These are phyloP conservation scores for Saitoella complicata DNA, from an alignment of 805 yeast genomes.

Conservation along the genomic window DNA sequence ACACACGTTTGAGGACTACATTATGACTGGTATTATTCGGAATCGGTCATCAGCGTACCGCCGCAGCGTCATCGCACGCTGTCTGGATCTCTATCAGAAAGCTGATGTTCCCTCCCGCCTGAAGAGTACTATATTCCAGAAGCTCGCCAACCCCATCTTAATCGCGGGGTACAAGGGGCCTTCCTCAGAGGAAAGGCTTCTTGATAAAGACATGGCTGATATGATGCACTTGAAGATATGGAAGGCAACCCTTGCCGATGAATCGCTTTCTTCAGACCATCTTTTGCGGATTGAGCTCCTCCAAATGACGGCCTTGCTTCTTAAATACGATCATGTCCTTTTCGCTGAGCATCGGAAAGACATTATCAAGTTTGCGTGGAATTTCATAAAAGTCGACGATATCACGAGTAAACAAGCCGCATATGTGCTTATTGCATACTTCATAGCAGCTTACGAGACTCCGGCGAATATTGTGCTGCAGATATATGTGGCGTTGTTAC, in stretches of 20 bases:
- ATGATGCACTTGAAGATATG: slow-evolving; percentile 51
- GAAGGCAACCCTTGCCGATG: slow-evolving; percentile 32
- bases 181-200: slow-evolving; percentile 18
- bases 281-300: slow-evolving; percentile 58
- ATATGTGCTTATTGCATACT: slow-evolving; percentile 70
- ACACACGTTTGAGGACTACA: too few relatives aligned
- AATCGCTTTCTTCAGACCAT: slow-evolving; percentile 37
- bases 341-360: slow-evolving; percentile 57
- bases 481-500: slow-evolving; percentile 74
- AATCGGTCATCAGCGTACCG: slow-evolving; percentile 29
- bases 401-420: slow-evolving; percentile 82
- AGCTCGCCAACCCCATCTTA: slow-evolving; percentile 49
- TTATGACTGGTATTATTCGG: too few relatives aligned
- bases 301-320: slow-evolving; percentile 62
- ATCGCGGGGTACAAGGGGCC: slow-evolving; percentile 34
- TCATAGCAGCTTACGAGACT: slow-evolving; percentile 75
- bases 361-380: slow-evolving; percentile 88
- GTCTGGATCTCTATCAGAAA: slow-evolving; percentile 35
- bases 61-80: slow-evolving; percentile 33
- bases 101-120: slow-evolving; percentile 22
- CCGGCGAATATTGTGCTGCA: slow-evolving; percentile 80
- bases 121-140: slow-evolving; percentile 38
- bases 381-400: slow-evolving; percentile 76
- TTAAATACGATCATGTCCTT: slow-evolving; percentile 47
- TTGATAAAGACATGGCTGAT: slow-evolving; percentile 44